These are phyloP conservation scores for Halenospora varia DNA, from an alignment of 495 filamentous ascomycete species.

Conservation along the genomic window DNA sequence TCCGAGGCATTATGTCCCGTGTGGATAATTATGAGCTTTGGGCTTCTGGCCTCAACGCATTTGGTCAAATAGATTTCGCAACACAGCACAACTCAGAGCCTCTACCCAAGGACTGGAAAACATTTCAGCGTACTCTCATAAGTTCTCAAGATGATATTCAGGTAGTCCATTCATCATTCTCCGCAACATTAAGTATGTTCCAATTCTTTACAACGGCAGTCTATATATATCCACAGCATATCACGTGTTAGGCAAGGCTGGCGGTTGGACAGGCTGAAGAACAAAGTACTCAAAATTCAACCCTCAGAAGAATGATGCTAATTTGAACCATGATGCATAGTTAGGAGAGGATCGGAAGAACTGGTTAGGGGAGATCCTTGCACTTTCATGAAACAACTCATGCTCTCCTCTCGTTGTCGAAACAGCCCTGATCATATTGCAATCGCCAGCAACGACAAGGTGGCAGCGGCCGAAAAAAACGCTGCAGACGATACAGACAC, in stretches of 20 bases:
- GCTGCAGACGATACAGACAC: background rate
- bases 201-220: no score
- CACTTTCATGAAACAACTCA: background rate
- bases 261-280: background rate
- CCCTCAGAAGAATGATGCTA: conserved; percentile 10
- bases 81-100: conserved; percentile 1
- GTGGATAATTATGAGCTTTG: conserved; percentile 38
- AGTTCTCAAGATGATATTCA: no score
- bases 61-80: conserved; percentile 39
- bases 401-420: background rate
- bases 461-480: conserved; percentile 23
- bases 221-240: background rate
- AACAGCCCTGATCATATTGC: conserved; percentile 23
- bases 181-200: conserved; percentile 17
- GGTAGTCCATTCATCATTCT: conserved; percentile 5
- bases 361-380: conserved; percentile 23
- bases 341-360: conserved; percentile 25
- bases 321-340: conserved; percentile 24
- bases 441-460: conserved; percentile 30
- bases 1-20: background rate
- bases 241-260: background rate
- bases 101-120: conserved; percentile 2
- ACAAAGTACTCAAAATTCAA: background rate
- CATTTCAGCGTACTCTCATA: no score
- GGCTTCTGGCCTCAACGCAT: conserved; percentile 49